These are phyloP conservation scores for Lentinula lateritia DNA, from an alignment of 768 basidiomycete genomes.

Conservation along the genomic window DNA sequence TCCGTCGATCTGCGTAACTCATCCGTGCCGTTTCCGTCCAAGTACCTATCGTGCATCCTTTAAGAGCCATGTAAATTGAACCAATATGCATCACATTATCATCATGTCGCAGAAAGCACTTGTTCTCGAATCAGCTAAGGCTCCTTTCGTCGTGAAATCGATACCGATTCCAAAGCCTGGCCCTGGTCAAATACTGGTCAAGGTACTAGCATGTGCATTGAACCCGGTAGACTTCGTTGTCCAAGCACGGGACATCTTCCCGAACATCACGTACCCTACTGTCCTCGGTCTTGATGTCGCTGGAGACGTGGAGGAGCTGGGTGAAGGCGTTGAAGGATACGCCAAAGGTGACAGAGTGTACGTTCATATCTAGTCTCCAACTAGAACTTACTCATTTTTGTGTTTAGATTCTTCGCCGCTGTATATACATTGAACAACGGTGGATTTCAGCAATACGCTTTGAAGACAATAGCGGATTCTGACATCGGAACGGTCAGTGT, in stretches of 20 bases:
- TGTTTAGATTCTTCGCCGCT: constrained; percentile 31
- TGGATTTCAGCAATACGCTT: constrained; percentile 40
- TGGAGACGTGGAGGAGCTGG: constrained; percentile 46
- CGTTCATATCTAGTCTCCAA: constrained; percentile 10
- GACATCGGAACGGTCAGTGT: constrained; percentile 32
- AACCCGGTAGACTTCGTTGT: constrained; percentile 14
- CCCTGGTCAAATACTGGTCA: not conserved
- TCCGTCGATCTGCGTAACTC: too few relatives aligned
- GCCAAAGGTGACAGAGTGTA: constrained; percentile 51
- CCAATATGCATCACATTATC: not conserved
- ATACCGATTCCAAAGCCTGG: not conserved
- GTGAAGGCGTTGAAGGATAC: constrained; percentile 44
- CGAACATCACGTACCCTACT: constrained; percentile 36
- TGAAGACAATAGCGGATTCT: constrained; percentile 25
- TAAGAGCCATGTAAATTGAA: too few relatives aligned
- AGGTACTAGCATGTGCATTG: not conserved
- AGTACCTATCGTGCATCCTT: too few relatives aligned
- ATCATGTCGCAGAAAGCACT: constrained; percentile 1
- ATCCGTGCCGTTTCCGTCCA: too few relatives aligned
- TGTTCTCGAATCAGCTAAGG: not conserved
- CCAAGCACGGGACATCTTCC: constrained; percentile 26
- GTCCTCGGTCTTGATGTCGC: constrained; percentile 45
- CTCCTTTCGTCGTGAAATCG: not conserved
- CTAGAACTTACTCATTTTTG: not conserved
- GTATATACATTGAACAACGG: constrained; percentile 28